phyloP scores from a whole-genome alignment of 331 rosid genomes.

The Stylosanthes scabra region DNA sequence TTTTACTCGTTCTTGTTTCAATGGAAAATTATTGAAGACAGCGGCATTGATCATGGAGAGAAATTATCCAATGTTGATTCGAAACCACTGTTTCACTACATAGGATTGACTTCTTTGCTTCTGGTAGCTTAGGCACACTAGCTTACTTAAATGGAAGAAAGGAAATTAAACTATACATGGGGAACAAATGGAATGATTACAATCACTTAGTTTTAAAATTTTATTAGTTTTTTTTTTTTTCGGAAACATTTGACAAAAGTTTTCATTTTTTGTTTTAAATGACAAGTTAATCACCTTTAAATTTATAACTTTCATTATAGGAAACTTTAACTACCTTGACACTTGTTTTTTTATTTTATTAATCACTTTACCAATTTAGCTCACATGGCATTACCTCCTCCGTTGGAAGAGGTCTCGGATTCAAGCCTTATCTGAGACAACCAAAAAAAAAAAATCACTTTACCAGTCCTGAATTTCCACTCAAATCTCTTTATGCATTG shows the following conservation, averaged over 20 bases:
- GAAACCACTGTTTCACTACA: neutral
- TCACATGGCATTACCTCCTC: no score
- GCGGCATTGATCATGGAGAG: neutral
- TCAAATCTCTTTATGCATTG: no score
- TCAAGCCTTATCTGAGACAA: no score
- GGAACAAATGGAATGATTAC: neutral
- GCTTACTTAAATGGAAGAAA: constrained; percentile 1
- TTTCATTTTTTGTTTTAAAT: no score
- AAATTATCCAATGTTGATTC: constrained; percentile 18
- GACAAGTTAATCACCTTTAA: no score
- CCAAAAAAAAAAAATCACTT: no score
- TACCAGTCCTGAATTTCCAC: no score
- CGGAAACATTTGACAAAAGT: neutral
- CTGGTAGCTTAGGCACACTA: neutral
- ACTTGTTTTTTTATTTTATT: no score
- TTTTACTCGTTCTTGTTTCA: constrained; percentile 12
- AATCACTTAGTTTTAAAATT: neutral
- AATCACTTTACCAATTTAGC: no score
- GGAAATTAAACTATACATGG: neutral
- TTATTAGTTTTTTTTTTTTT: neutral
- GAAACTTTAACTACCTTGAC: no score
- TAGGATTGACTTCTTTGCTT: neutral
- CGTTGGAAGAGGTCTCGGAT: no score
- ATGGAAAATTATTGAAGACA: neutral
- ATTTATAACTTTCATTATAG: no score